Evolutionary conservation across 2,329 filamentous ascomycete genomes (phyloP).

Genomic region (Daldinia sp.): DNA sequence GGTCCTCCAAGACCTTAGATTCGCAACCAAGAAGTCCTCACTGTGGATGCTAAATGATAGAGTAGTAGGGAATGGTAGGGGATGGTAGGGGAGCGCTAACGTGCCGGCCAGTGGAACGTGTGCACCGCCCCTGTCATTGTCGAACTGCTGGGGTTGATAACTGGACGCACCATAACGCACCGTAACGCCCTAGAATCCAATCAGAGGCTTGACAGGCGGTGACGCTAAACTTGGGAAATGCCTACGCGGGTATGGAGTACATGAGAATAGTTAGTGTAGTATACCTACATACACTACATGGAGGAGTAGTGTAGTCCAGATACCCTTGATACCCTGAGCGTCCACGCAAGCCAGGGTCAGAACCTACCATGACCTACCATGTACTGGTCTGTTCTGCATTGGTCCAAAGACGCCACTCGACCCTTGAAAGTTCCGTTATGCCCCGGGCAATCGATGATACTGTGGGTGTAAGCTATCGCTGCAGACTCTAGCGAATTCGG

Average conservation of each 20-base stretch:
- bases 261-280: no score
- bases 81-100: constrained; percentile 29
- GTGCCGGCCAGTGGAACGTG: constrained; percentile 31
- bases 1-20: constrained; percentile 29
- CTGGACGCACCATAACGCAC: constrained; percentile 25
- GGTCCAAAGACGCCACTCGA: constrained; percentile 30
- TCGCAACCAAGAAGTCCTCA: constrained; percentile 23
- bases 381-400: constrained; percentile 19
- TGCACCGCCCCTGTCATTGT: constrained; percentile 34
- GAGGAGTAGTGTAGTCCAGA: neutral
- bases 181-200: constrained; percentile 14
- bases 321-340: constrained; percentile 22
- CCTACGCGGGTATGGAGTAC: constrained; percentile 20
- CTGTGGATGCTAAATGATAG: constrained; percentile 12
- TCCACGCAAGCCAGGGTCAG: constrained; percentile 28
- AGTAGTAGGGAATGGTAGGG: constrained; percentile 3
- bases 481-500: constrained; percentile 31
- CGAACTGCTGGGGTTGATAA: constrained; percentile 25
- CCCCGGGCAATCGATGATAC: constrained; percentile 31
- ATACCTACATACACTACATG: constrained; percentile 1
- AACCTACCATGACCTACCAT: constrained; percentile 12
- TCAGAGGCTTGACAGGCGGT: constrained; percentile 25
- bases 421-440: constrained; percentile 26
- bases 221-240: constrained; percentile 32
- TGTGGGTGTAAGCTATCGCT: constrained; percentile 35